Evolutionary conservation across 2,329 filamentous ascomycete genomes (phyloP).

Genomic region (Pyrenochaeta sp.): DNA sequence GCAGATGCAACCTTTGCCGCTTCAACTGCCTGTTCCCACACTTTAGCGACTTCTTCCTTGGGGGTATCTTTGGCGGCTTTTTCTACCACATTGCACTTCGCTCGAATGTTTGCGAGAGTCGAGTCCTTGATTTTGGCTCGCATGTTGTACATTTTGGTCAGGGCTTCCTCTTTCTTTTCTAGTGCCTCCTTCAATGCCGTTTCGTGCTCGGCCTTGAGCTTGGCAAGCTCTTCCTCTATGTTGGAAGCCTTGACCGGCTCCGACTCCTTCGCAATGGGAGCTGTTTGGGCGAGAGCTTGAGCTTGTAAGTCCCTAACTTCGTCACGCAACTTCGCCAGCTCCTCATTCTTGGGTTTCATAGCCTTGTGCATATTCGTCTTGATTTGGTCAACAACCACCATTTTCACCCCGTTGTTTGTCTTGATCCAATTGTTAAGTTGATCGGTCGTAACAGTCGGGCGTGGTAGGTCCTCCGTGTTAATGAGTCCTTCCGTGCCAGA

Average conservation of each 20-base stretch:
- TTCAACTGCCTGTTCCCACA: conserved; percentile 83
- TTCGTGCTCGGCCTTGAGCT: conserved; percentile 45
- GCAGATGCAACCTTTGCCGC: conserved; percentile 69
- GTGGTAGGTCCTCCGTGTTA: conserved; percentile 33
- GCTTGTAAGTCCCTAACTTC: conserved; percentile 19
- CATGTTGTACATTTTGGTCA: conserved; percentile 65
- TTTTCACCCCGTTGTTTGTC: conserved; percentile 9
- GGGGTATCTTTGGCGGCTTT: conserved; percentile 87
- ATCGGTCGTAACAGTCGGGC: conserved; percentile 14
- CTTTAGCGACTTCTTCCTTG: conserved; percentile 80
- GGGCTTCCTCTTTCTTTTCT: conserved; percentile 56
- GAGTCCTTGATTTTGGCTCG: conserved; percentile 78
- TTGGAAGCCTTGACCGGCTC: conserved; percentile 16
- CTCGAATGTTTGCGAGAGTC: conserved; percentile 65
- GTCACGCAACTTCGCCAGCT: conserved; percentile 2
- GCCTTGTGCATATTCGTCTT: conserved; percentile 13
- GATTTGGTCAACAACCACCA: conserved; percentile 15
- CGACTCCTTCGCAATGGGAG: conserved; percentile 17
- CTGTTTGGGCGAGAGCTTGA: conserved; percentile 14
- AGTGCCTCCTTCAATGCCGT: conserved; percentile 47
- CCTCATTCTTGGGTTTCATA: conserved; percentile 8
- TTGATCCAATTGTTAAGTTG: conserved; percentile 17
- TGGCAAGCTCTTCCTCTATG: conserved; percentile 23
- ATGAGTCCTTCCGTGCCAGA: conserved; percentile 15
- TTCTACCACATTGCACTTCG: conserved; percentile 80